Conservation (phyloP, 495 filamentous ascomycete species). For the Annulohypoxylon bovei region DNA sequence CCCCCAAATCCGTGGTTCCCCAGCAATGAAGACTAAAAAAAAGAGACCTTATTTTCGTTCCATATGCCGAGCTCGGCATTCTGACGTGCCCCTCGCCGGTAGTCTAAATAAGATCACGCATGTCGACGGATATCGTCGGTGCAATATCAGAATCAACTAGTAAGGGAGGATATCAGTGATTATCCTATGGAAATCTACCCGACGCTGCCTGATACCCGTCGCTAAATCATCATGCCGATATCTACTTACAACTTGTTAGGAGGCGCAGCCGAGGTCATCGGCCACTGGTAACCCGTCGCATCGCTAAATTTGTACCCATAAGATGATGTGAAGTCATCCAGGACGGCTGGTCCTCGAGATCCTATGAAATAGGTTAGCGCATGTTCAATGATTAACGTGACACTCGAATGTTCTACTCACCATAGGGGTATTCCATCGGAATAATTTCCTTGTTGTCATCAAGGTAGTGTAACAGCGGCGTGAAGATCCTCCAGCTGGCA, state of each 20-base stretch:
- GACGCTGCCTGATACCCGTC: slow-evolving; percentile 42
- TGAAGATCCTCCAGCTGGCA: slow-evolving; percentile 98
- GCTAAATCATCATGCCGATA: slow-evolving; percentile 34
- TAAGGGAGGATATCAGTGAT: slow-evolving; percentile 32
- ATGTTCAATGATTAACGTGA: not conserved
- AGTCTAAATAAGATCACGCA: slow-evolving; percentile 23
- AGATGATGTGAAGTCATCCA: slow-evolving; percentile 97
- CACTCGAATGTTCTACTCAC: slow-evolving; percentile 63
- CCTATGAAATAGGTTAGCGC: slow-evolving; percentile 62
- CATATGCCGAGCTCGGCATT: slow-evolving; percentile 29
- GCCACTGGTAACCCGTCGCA: slow-evolving; percentile 96
- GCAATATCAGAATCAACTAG: slow-evolving; percentile 39
- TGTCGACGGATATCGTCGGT: slow-evolving; percentile 30
- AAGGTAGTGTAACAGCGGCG: slow-evolving; percentile 94
- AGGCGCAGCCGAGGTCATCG: slow-evolving; percentile 66
- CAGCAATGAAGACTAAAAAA: slow-evolving; percentile 30
- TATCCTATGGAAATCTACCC: slow-evolving; percentile 23
- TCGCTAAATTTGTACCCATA: slow-evolving; percentile 99
- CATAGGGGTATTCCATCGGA: slow-evolving; percentile 99
- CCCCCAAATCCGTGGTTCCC: slow-evolving; percentile 21
- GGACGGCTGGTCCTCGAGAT: slow-evolving; percentile 92
- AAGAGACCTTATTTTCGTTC: slow-evolving; percentile 26
- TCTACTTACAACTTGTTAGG: slow-evolving; percentile 76
- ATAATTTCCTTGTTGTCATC: slow-evolving; percentile 99
- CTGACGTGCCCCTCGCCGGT: slow-evolving; percentile 21